Base-by-base conservation (phyloP, 805 yeast species). In the Tetrapisispora pingtungensis region DNA sequence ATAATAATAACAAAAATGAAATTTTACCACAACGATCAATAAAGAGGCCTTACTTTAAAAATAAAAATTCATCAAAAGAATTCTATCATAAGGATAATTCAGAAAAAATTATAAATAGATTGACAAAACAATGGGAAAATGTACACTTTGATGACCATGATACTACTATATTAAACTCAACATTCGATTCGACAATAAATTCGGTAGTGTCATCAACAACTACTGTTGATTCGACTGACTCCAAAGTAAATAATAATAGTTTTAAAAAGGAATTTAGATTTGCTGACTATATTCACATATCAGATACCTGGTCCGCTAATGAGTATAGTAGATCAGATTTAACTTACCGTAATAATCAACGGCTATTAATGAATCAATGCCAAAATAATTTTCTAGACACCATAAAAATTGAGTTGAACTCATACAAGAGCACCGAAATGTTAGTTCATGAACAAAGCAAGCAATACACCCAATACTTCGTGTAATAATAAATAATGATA, bases 381-480 rank as follows among this genome's bases (percentile, higher is more conserved):
- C 46, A 52, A 35, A 36, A 45, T 34, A 46, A 49, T 10, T 54
- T 49, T 30, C 45, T 61, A n/a, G 49, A 51, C 1, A 47, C 52
- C 42, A 78, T 84, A 51, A 77, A 84, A 58, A 63, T 66, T 33
- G 90, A 84, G 56, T 60, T 84, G 53, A 84, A 84, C 55, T 65
- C 69, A 22, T 82, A 66, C 64, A 84, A 84, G 57, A 71, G 75
- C 49, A 66, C 65, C 44, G 81, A 76, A 45, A 84, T 84, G 94
- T 61, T 67, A 33, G 83, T 84, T 31, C 87, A 84, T 58, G 80
- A 75, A 45, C 64, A 68, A 32, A 78, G 85, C 33, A 72, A 69
- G 44, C 61, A 65, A 27, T 74, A 77, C 57, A 84, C 90, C 7
- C 90, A 84, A 55, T 80, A 74, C 58, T 81, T 80, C 47, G 18